Percentiles rank a stretch among this genome's conserved stretches.
These are phyloP conservation scores for Ophiocordyceps camponoti-rufipedis DNA, from an alignment of 2,329 filamentous ascomycete species.

Conservation along the genomic window DNA sequence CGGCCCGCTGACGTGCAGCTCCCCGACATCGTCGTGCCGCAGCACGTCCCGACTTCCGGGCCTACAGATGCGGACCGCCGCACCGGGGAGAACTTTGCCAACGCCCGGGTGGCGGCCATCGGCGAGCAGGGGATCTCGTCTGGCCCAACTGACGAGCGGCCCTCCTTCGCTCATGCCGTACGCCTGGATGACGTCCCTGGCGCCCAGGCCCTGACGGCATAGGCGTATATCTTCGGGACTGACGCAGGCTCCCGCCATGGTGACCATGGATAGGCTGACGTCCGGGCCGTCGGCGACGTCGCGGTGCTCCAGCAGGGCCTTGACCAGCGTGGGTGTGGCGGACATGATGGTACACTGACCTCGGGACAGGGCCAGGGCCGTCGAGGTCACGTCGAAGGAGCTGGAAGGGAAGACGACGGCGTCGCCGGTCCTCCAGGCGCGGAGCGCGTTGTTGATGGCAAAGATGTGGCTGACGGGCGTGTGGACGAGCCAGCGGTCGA, in stretches of 20 bases:
- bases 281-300: conserved; percentile 9
- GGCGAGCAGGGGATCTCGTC: conserved; percentile 10
- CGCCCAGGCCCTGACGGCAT: conserved; percentile 14
- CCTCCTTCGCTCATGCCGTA: conserved; percentile 28
- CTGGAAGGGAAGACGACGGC: conserved; percentile 17
- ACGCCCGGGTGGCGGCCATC: conserved; percentile 20
- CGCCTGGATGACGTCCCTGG: conserved; percentile 14
- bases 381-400: conserved; percentile 14
- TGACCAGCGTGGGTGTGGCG: conserved; percentile 19
- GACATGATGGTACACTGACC: conserved; percentile 19
- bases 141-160: conserved; percentile 21
- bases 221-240: conserved; percentile 12
- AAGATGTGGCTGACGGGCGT: conserved; percentile 20
- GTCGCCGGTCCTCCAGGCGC: conserved; percentile 17
- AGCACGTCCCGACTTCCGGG: conserved; percentile 12
- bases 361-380: conserved; percentile 11
- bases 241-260: conserved; percentile 16
- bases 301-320: conserved; percentile 12
- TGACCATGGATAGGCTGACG: conserved; percentile 14
- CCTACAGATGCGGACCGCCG: conserved; percentile 17
- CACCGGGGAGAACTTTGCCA: conserved; percentile 21
- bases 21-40: conserved; percentile 14
- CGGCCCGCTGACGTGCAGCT: conserved; percentile 20
- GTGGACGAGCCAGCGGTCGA: conserved; percentile 18
- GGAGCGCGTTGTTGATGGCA: conserved; percentile 18